Percentiles rank a stretch among this genome's conserved stretches.
phyloP scores from a whole-genome alignment of 192 early-diverging fungal species.

The Mortierella hygrophila region DNA sequence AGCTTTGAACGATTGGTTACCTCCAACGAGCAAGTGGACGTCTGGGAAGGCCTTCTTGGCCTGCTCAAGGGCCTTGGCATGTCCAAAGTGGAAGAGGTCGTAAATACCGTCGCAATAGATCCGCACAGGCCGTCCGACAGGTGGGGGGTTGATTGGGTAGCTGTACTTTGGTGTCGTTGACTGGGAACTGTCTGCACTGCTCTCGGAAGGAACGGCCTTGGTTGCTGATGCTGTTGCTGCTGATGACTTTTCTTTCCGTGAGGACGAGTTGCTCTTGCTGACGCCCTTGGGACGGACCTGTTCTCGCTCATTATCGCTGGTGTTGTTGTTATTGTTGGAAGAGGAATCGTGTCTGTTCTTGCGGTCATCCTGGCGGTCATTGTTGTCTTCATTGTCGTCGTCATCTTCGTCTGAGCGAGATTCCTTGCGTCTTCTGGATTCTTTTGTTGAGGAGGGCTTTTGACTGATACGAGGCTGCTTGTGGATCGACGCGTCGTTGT shows the following conservation, averaged over 20 bases:
- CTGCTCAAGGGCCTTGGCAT: slow-evolving; percentile 84
- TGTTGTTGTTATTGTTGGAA: not conserved
- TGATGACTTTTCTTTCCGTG: slow-evolving; percentile 2
- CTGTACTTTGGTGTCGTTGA: slow-evolving; percentile 32
- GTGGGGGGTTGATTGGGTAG: slow-evolving; percentile 74
- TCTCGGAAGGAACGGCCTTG: not conserved
- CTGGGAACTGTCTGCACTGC: slow-evolving; percentile 5
- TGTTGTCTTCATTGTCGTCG: not conserved
- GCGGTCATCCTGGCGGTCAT: not conserved
- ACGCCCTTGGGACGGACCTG: not conserved
- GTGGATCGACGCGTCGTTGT: slow-evolving; percentile 38
- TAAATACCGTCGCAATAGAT: slow-evolving; percentile 92
- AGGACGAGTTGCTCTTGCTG: not conserved
- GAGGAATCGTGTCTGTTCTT: not conserved
- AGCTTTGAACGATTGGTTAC: slow-evolving; percentile 22
- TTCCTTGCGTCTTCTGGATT: slow-evolving; percentile 13
- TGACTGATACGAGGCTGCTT: slow-evolving; percentile 51
- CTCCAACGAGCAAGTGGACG: slow-evolving; percentile 82
- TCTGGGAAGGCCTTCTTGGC: slow-evolving; percentile 85
- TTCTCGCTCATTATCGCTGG: not conserved
- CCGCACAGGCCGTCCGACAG: slow-evolving; percentile 77
- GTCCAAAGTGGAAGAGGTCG: slow-evolving; percentile 88
- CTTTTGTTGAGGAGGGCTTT: slow-evolving; percentile 18
- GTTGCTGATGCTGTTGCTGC: not conserved
- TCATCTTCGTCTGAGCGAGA: slow-evolving; percentile 18